phyloP scores from a whole-genome alignment of 768 basidiomycete genomes.

The Boletus sensibilis region DNA sequence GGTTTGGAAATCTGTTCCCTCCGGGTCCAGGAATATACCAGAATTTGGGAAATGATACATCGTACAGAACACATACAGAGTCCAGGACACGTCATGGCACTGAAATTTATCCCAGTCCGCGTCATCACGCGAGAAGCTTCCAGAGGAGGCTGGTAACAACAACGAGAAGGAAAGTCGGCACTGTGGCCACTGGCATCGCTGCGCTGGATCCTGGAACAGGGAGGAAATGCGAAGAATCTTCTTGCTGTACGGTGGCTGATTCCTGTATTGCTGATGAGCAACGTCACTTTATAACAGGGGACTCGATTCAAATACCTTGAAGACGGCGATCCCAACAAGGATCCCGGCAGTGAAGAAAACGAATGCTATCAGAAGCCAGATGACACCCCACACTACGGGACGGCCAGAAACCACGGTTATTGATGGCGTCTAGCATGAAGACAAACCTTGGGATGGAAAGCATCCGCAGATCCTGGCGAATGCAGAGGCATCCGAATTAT shows the following conservation, averaged over 20 bases:
- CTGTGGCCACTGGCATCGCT: conserved; percentile 31
- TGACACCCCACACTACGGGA: conserved; percentile 75
- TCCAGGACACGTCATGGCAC: background rate
- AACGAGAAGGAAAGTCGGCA: conserved; percentile 24
- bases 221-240: conserved; percentile 54
- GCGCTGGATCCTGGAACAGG: conserved; percentile 55
- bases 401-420: conserved; percentile 1
- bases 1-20: too few species aligned
- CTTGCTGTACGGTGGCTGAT: conserved; percentile 54
- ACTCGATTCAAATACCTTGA: conserved; percentile 60
- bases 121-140: conserved; percentile 20
- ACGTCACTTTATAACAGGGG: background rate
- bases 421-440: background rate
- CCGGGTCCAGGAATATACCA: too few species aligned
- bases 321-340: conserved; percentile 73
- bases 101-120: background rate
- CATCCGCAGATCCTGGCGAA: conserved; percentile 86
- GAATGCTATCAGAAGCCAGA: conserved; percentile 79
- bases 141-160: conserved; percentile 25
- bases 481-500: conserved; percentile 82
- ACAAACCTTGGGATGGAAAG: conserved; percentile 73
- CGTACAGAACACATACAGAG: background rate
- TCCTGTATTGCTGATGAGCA: conserved; percentile 39
- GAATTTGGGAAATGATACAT: conserved; percentile 2
- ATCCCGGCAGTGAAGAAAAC: conserved; percentile 74